Evolutionary conservation across 2,329 filamentous ascomycete genomes (phyloP).

Genomic region (Massarina eburnea): DNA sequence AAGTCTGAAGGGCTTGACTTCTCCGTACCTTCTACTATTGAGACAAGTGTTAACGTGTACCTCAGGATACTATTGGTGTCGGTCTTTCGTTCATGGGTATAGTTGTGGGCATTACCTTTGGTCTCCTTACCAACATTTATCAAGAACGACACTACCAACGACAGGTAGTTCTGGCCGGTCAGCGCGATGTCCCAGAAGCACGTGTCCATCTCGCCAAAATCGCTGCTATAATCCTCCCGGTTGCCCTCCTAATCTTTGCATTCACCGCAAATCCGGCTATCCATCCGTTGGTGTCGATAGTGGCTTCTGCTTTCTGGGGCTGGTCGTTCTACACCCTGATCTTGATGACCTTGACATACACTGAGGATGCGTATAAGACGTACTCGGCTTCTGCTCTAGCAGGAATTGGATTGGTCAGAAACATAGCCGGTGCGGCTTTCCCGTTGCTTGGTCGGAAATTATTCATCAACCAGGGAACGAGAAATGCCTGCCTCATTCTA

Average conservation of each 20-base stretch:
- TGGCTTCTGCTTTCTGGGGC: constrained; percentile 54
- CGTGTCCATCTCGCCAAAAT: constrained; percentile 45
- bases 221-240: constrained; percentile 43
- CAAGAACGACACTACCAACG: constrained; percentile 49
- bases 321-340: constrained; percentile 55
- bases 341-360: constrained; percentile 53
- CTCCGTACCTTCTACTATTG: no score
- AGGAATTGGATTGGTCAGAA: constrained; percentile 43
- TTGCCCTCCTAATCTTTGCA: constrained; percentile 42
- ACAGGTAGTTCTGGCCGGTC: constrained; percentile 31
- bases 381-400: constrained; percentile 48
- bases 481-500: constrained; percentile 33
- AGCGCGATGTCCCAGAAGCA: constrained; percentile 46
- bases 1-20: no score
- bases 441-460: constrained; percentile 34
- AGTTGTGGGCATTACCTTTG: constrained; percentile 46
- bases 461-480: constrained; percentile 33
- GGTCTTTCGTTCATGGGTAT: constrained; percentile 47
- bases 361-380: constrained; percentile 52
- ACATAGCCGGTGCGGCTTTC: constrained; percentile 40
- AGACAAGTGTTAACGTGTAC: no score
- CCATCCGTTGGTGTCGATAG: constrained; percentile 49
- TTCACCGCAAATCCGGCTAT: constrained; percentile 30
- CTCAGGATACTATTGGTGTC: constrained; percentile 41
- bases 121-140: constrained; percentile 48